Evolutionary conservation across 148 eudicot species (phyloP).

Genomic region (Vaccinium macrocarpon): DNA sequence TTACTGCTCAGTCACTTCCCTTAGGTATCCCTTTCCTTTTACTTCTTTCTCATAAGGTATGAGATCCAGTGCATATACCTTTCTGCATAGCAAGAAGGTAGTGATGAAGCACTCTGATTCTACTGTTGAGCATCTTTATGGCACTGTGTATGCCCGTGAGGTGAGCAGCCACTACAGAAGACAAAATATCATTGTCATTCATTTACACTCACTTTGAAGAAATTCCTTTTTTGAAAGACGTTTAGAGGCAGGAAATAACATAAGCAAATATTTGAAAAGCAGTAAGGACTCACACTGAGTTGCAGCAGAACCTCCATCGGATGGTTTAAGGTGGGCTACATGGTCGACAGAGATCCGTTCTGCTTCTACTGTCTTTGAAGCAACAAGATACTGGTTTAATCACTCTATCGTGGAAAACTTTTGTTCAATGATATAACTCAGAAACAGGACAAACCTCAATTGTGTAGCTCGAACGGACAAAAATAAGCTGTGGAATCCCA

Average conservation of each 20-base stretch:
- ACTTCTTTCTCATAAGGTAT: background rate
- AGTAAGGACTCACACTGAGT: conserved; percentile 65
- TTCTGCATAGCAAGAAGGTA: conserved; percentile 87
- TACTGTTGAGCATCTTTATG: conserved; percentile 91
- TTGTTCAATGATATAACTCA: conserved; percentile 2
- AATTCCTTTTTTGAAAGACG: background rate
- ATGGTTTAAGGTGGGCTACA: conserved; percentile 96
- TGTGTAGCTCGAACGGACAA: conserved; percentile 84
- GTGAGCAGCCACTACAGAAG: conserved; percentile 87
- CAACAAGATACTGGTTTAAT: conserved; percentile 21
- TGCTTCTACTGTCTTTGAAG: conserved; percentile 86
- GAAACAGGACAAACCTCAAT: conserved; percentile 62
- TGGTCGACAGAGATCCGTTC: conserved; percentile 97
- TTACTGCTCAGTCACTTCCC: background rate
- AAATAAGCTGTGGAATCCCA: conserved; percentile 82
- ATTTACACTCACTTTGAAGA: background rate
- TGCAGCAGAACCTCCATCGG: conserved; percentile 99
- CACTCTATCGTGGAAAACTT: background rate
- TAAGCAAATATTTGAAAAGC: background rate
- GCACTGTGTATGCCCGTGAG: conserved; percentile 96
- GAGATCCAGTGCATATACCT: conserved; percentile 38
- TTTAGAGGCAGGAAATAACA: background rate
- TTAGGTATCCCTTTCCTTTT: background rate
- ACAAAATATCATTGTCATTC: background rate
- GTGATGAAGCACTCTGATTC: conserved; percentile 86